A percentile compares a stretch with the other conserved stretches of the same genome.
These are phyloP conservation scores for Tardiomyces digboiensis DNA, from an alignment of 1,139 yeast species.

Conservation along the genomic window DNA sequence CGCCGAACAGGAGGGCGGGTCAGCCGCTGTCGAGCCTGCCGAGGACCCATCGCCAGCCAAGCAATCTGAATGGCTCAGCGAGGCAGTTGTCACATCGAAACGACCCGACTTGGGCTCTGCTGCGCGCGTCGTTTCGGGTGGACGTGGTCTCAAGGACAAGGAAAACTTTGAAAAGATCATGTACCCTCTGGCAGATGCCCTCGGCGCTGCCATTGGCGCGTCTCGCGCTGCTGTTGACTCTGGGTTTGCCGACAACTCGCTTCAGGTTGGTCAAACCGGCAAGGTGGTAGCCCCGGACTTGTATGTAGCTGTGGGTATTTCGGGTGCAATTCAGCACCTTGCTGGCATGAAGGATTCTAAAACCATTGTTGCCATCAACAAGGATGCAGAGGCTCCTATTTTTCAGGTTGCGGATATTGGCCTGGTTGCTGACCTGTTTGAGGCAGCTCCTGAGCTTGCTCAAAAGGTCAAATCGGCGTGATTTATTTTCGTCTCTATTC, in stretches of 20 bases:
- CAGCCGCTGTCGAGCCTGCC: constrained; percentile 44
- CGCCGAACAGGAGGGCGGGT: constrained; percentile 31
- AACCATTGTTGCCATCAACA: constrained; percentile 88
- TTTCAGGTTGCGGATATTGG: constrained; percentile 89
- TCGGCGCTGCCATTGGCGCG: constrained; percentile 95
- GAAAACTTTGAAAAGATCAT: constrained; percentile 73
- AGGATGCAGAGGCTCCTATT: constrained; percentile 90
- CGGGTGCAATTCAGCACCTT: constrained; percentile 96
- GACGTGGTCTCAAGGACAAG: constrained; percentile 87
- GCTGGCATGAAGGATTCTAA: constrained; percentile 99
- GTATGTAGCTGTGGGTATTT: constrained; percentile 86
- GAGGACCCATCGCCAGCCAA: constrained; percentile 25
- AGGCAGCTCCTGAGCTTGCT: constrained; percentile 80
- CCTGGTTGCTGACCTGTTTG: constrained; percentile 80
- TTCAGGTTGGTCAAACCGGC: constrained; percentile 98
- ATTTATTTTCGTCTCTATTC: too few relatives aligned
- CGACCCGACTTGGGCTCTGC: constrained; percentile 93
- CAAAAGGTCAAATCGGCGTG: constrained; percentile 42
- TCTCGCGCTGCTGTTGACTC: constrained; percentile 97
- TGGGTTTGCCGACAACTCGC: constrained; percentile 93
- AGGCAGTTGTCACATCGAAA: constrained; percentile 63
- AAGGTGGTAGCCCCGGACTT: constrained; percentile 96
- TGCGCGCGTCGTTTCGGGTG: constrained; percentile 75
- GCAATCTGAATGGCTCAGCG: constrained; percentile 46
- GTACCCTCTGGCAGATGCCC: constrained; percentile 74